These are phyloP conservation scores for Whalleya microplaca DNA, from an alignment of 2,329 filamentous ascomycete species.

Conservation along the genomic window DNA sequence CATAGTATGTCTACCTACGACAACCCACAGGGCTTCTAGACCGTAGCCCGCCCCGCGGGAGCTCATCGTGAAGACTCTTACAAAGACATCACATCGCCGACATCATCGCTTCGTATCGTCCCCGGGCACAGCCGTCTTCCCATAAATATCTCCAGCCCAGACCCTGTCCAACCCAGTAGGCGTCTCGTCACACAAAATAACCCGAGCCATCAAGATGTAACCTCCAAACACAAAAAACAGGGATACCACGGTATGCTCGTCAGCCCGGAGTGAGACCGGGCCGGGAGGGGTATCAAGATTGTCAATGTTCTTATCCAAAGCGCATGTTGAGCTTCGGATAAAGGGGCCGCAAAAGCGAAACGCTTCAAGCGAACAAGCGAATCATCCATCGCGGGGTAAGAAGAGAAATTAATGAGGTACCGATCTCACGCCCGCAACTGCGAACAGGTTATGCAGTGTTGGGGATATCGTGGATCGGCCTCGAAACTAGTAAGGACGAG, in stretches of 20 bases:
- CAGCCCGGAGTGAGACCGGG: constrained; percentile 18
- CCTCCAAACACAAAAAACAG: constrained; percentile 5
- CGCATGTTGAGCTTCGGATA: constrained; percentile 1
- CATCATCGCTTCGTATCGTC: constrained; percentile 19
- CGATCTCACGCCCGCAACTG: background rate
- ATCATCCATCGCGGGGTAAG: constrained; percentile 1
- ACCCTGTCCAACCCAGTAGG: constrained; percentile 27
- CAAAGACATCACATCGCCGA: constrained; percentile 23
- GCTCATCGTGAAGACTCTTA: constrained; percentile 11
- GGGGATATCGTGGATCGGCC: background rate
- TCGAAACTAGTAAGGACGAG: constrained; percentile 1
- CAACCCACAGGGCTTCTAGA: constrained; percentile 8
- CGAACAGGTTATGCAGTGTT: background rate
- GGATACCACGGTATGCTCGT: constrained; percentile 32
- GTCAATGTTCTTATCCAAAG: constrained; percentile 22
- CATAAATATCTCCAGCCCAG: constrained; percentile 24
- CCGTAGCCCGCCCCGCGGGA: constrained; percentile 14
- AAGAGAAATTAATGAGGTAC: constrained; percentile 2
- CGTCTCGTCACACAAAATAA: constrained; percentile 15
- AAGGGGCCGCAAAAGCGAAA: constrained; percentile 4
- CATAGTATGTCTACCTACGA: constrained; percentile 12
- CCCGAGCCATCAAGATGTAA: constrained; percentile 6
- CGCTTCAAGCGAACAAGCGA: constrained; percentile 6
- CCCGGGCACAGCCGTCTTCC: constrained; percentile 20
- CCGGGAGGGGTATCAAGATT: constrained; percentile 30